phyloP scores from a whole-genome alignment of 768 basidiomycete species.

The Suillus americanus region DNA sequence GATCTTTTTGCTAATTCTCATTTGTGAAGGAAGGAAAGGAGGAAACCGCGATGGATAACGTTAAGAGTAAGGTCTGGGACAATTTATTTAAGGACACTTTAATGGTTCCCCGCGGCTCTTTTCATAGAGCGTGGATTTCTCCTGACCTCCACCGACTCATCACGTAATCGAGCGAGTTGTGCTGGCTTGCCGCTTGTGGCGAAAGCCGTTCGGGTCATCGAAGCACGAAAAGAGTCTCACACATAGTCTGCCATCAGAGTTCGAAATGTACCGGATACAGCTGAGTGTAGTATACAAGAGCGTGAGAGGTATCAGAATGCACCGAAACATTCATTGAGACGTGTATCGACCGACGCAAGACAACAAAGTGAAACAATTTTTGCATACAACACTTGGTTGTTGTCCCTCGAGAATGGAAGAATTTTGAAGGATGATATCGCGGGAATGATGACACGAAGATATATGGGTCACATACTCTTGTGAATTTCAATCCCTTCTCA shows the following conservation, averaged over 20 bases:
- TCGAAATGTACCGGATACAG: not conserved
- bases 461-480: not conserved
- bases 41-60: conserved; percentile 22
- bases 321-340: not conserved
- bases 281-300: conserved; percentile 1
- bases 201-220: not conserved
- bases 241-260: not conserved
- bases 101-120: conserved; percentile 17
- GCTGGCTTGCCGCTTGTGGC: not conserved
- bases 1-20: conserved; percentile 97
- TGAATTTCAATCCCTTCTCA: not conserved
- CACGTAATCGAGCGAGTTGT: conserved; percentile 4
- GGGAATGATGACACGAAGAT: not conserved
- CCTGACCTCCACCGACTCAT: not conserved
- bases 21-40: conserved; percentile 34
- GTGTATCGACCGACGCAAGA: not conserved
- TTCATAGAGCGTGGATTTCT: conserved; percentile 15
- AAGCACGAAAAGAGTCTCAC: not conserved
- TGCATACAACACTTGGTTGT: not conserved
- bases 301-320: not conserved
- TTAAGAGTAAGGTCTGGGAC: conserved; percentile 15
- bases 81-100: not conserved
- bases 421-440: not conserved
- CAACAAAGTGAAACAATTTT: not conserved
- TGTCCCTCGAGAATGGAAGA: too few species aligned